Percentiles rank a stretch among this genome's conserved stretches.
These are phyloP conservation scores for Eutreptiella sp. DNA, from an alignment of 208 protist genomes.

Conservation along the genomic window DNA sequence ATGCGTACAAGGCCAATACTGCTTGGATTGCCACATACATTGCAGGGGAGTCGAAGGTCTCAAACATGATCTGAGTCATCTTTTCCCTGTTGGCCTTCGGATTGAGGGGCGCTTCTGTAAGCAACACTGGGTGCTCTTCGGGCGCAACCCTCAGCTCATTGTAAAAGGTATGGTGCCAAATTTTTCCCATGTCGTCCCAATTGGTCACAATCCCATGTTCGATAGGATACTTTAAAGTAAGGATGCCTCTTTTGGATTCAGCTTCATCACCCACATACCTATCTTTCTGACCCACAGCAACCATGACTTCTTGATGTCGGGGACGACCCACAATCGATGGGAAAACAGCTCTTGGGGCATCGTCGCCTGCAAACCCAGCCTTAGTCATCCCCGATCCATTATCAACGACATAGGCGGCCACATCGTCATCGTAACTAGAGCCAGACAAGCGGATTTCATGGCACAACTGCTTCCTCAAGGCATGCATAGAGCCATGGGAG, in stretches of 20 bases:
- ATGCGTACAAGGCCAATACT: conserved; percentile 89
- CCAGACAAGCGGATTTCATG: too few species aligned
- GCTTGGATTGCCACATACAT: conserved; percentile 90
- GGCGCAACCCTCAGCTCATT: conserved; percentile 94
- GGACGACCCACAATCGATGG: conserved; percentile 91
- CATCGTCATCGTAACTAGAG: conserved; percentile 56
- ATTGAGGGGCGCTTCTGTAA: conserved; percentile 82
- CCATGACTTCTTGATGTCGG: conserved; percentile 84
- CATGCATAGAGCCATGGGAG: too few species aligned
- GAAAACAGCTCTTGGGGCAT: conserved; percentile 91
- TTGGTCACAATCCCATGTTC: conserved; percentile 93
- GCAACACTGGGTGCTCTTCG: conserved; percentile 92
- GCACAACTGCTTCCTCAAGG: too few species aligned
- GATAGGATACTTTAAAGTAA: conserved; percentile 87
- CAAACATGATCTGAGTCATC: conserved; percentile 92
- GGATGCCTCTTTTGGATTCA: conserved; percentile 83
- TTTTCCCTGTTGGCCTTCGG: conserved; percentile 84
- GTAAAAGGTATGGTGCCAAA: conserved; percentile 98
- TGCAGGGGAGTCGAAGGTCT: conserved; percentile 74
- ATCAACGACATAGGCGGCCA: conserved; percentile 65
- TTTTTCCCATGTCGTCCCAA: conserved; percentile 97
- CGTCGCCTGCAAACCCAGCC: conserved; percentile 92
- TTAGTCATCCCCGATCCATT: conserved; percentile 83
- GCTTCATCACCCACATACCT: conserved; percentile 87
- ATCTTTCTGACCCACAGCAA: conserved; percentile 89